Base-by-base conservation (phyloP, 139 green algal species). In the Chlorella ohadii region DNA sequence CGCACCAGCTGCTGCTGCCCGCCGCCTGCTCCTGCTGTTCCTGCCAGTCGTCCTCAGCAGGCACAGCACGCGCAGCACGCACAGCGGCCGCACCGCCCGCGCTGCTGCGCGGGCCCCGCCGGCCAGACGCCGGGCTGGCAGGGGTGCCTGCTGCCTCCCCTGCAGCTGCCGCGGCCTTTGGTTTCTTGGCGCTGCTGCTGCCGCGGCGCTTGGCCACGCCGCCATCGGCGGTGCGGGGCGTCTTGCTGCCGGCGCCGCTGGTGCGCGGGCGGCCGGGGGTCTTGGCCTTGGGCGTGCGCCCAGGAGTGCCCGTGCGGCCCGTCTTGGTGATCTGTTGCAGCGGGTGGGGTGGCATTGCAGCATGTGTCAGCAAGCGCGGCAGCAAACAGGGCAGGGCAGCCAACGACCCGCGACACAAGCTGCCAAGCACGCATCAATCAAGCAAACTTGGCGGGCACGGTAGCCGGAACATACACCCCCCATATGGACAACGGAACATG, bases 311-410 rank as follows among this genome's bases (percentile, higher is more conserved):
- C 4, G 34, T 75, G 36, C 36, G 68, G 36, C 68, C 68, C 2
- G 68, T 75, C 68, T 75, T 75, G 34, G 68, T 56, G 36, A 75
- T 55, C 68, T 75, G 68, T 22, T 75, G 68, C 17, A 51, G 15
- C 64, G 44, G 44, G 44, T 11, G 11, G 44, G 44, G 44, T 11
- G 44, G 44, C n/a, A n/a, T n/a, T n/a, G n/a, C n/a, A n/a, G n/a
- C n/a, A n/a, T n/a, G n/a, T n/a, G n/a, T n/a, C n/a, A n/a, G n/a
- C n/a, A n/a, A n/a, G n/a, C n/a, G n/a, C n/a, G n/a, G n/a, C n/a
- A n/a, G 44, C 44, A 55, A 55, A 11, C 44, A 11, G 11, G 44
- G 44, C 44, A 55, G 44, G 44, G 44, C 11, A 11, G 44, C 44
- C 7, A 11, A 11, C 44, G 44, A n/a, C n/a, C n/a, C n/a, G n/a